Conservation (phyloP, 176 grass and related monocot species). For the Rhynchospora pubera region DNA sequence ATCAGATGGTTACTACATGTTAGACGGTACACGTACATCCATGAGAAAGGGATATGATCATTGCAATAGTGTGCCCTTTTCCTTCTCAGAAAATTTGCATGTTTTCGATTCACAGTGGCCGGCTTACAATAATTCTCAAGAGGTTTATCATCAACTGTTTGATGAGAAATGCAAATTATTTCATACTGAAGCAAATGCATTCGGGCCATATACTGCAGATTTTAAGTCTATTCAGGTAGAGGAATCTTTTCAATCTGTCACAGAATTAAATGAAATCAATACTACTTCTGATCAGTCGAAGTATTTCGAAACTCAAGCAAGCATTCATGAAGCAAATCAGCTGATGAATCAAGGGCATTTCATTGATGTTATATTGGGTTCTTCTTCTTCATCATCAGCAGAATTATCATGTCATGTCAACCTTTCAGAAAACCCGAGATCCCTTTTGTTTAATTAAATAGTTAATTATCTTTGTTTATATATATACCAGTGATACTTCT, state of each 20-base stretch:
- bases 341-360: slow-evolving; percentile 35
- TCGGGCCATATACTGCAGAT: background rate
- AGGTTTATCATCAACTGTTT: background rate
- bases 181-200: background rate
- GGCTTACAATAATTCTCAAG: slow-evolving; percentile 9
- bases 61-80: background rate
- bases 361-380: slow-evolving; percentile 70
- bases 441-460: slow-evolving; percentile 17
- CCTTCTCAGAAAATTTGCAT: background rate
- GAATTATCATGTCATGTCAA: slow-evolving; percentile 36
- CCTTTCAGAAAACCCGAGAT: slow-evolving; percentile 36
- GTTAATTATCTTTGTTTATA: background rate
- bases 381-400: slow-evolving; percentile 45
- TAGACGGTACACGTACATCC: slow-evolving; percentile 27
- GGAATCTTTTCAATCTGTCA: background rate
- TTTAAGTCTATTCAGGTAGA: slow-evolving; percentile 15
- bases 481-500: background rate
- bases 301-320: slow-evolving; percentile 9
- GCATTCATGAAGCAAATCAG: slow-evolving; percentile 3
- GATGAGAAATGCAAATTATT: background rate
- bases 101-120: slow-evolving; percentile 18
- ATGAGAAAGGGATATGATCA: slow-evolving; percentile 26
- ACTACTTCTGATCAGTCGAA: background rate
- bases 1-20: slow-evolving; percentile 56
- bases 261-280: background rate